Conservation (phyloP, 2,329 filamentous ascomycete genomes). For the Phialophora verrucosa region DNA sequence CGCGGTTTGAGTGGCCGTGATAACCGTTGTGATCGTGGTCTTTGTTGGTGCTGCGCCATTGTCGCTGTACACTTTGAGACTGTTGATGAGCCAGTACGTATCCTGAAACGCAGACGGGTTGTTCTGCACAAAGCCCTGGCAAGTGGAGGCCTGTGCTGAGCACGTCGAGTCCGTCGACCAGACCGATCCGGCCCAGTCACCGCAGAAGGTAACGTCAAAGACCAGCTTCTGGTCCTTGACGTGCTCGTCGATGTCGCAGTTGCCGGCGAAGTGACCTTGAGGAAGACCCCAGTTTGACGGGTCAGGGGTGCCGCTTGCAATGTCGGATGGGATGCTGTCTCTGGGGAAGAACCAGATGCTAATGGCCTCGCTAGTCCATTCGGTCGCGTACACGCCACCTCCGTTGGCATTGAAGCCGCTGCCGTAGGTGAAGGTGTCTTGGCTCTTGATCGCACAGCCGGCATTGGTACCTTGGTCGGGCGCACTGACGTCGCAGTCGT, state of each 20-base stretch:
- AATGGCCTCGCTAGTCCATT: slow-evolving; percentile 77
- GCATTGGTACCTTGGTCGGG: slow-evolving; percentile 51
- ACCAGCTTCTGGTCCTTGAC: slow-evolving; percentile 78
- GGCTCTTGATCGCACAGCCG: slow-evolving; percentile 66
- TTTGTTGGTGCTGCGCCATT: slow-evolving; percentile 25
- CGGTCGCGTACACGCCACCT: slow-evolving; percentile 74
- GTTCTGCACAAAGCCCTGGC: slow-evolving; percentile 72
- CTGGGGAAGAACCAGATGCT: slow-evolving; percentile 83
- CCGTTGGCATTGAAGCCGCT: slow-evolving; percentile 71
- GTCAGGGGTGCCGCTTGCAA: slow-evolving; percentile 64
- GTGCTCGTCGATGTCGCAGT: slow-evolving; percentile 72
- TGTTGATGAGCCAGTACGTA: slow-evolving; percentile 55
- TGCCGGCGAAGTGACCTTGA: slow-evolving; percentile 69
- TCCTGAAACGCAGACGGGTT: slow-evolving; percentile 74
- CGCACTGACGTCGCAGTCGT: slow-evolving; percentile 64
- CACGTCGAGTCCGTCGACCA: slow-evolving; percentile 68
- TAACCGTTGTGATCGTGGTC: slow-evolving; percentile 7
- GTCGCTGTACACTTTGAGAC: slow-evolving; percentile 35
- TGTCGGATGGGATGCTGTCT: slow-evolving; percentile 66
- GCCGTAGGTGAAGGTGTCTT: slow-evolving; percentile 64
- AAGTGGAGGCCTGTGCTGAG: slow-evolving; percentile 65
- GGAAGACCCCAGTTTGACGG: slow-evolving; percentile 72
- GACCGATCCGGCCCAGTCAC: slow-evolving; percentile 80
- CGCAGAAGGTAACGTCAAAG: slow-evolving; percentile 85
- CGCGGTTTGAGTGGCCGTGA: not conserved